Base-by-base conservation (phyloP, 495 filamentous ascomycete genomes). In the Penicillium lagena region DNA sequence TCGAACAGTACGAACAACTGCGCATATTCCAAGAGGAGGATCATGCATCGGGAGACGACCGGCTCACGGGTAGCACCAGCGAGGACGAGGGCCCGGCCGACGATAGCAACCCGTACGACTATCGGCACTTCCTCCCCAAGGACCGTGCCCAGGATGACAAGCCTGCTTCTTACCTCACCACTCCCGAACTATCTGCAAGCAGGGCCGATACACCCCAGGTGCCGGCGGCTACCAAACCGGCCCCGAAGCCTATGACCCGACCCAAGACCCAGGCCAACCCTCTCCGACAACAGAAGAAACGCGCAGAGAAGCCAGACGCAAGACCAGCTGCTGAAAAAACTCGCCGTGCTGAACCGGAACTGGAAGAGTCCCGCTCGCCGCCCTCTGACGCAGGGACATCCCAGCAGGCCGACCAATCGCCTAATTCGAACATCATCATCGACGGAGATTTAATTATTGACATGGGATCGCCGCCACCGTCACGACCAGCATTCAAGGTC, bases 81-180 rank as follows among this genome's bases (percentile, higher is more conserved):
- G 68, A 67, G 12, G 70, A 71, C 15, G 70, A 72, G 40, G 68
- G 67, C 9, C 63, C 60, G 17, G 66, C 76, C 1, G 76, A 79
- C 42, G 64, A 70, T 0, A 60, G 64, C 47, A 81, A 81, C 41
- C 78, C 78, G 12, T 81, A 75, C 43, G 77, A 81, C 54, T 80
- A 68, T 51, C 73, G 78, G 9, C 78, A 81, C 52, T 81, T 80
- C 50, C 70, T 80, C 32, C 63, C 59, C 27, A 66, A 72, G 46
- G 51, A 53, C 12, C 59, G 66, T 38, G 58, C 51, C 7, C 59
- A 64, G 33, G 59, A 62, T 32, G 53, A 58, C 29, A 68, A 73
- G 50, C 51, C 62, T 35, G 50, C 41, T 29, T 72, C 67, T 14
- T 52, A 55, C 34, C 49, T 60, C 46, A 54, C 62, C 22, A 71